Percentiles rank a stretch among this genome's conserved stretches.
Evolutionary conservation across 1,139 yeast species (phyloP).

Genomic region (Suhomyces ambrosiae): DNA sequence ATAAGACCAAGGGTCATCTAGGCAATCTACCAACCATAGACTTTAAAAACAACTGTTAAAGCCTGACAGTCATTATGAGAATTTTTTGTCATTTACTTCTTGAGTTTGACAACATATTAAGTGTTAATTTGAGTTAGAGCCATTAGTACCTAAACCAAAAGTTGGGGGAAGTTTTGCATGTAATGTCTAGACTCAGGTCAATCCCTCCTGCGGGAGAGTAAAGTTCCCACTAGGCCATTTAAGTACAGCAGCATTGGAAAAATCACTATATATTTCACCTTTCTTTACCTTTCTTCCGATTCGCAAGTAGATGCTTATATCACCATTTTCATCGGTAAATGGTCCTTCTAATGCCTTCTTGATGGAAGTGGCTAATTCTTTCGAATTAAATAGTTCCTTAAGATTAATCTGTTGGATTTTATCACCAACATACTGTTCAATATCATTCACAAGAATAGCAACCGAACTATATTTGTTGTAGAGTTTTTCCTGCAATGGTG

Average conservation of each 20-base stretch:
- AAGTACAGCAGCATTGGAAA: slow-evolving; percentile 57
- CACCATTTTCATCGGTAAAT: slow-evolving; percentile 27
- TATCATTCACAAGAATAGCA: slow-evolving; percentile 73
- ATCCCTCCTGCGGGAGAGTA: slow-evolving; percentile 28
- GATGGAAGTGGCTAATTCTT: slow-evolving; percentile 19
- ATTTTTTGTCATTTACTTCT: too few species aligned
- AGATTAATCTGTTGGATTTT: slow-evolving; percentile 44
- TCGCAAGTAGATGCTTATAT: slow-evolving; percentile 52
- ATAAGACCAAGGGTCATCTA: too few species aligned
- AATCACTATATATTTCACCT: slow-evolving; percentile 48
- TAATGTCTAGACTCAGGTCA: slow-evolving; percentile 19
- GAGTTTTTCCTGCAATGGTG: slow-evolving; percentile 8
- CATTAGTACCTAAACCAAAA: too few species aligned
- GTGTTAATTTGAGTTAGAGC: too few species aligned
- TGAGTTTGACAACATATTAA: too few species aligned
- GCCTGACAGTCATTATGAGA: too few species aligned
- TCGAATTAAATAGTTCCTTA: slow-evolving; percentile 37
- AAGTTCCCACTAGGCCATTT: slow-evolving; percentile 61
- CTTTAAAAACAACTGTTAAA: too few species aligned
- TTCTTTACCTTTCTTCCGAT: slow-evolving; percentile 54
- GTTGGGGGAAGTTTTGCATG: too few species aligned
- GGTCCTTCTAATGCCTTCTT: slow-evolving; percentile 20
- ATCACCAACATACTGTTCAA: slow-evolving; percentile 70
- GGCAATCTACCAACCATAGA: too few species aligned
- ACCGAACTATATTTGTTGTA: slow-evolving; percentile 40